Evolutionary conservation across 2,329 filamentous ascomycete species (phyloP).

Genomic region (Talaromyces sp.): DNA sequence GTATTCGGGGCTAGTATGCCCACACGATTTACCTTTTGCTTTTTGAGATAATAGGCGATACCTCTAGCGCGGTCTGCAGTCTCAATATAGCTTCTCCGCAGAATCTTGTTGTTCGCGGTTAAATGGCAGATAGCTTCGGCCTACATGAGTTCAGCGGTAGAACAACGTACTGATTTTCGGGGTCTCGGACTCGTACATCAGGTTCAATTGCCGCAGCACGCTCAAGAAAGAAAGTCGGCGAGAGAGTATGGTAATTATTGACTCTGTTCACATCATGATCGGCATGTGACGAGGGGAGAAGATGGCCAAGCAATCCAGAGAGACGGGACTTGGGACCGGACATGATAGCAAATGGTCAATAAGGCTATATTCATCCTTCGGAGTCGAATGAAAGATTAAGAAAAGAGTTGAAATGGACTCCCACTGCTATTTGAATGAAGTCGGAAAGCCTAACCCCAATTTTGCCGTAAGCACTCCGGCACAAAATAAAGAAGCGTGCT

Average conservation of each 20-base stretch:
- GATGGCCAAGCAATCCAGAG: conserved; percentile 30
- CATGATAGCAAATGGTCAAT: conserved; percentile 19
- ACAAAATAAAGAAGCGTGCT: not conserved
- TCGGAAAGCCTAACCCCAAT: not conserved
- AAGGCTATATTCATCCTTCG: not conserved
- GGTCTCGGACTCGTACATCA: conserved; percentile 45
- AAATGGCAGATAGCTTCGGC: conserved; percentile 81
- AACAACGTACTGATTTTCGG: not conserved
- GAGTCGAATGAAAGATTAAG: not conserved
- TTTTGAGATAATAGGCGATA: conserved; percentile 79
- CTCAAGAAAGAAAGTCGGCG: conserved; percentile 81
- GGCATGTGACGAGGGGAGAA: conserved; percentile 19
- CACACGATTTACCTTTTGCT: conserved; percentile 68
- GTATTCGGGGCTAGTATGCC: conserved; percentile 90
- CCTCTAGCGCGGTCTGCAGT: conserved; percentile 82
- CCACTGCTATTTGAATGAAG: not conserved
- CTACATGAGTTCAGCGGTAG: conserved; percentile 31
- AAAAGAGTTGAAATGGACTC: not conserved
- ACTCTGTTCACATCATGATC: conserved; percentile 21
- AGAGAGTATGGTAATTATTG: conserved; percentile 58
- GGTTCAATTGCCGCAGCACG: conserved; percentile 86
- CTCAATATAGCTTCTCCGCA: conserved; percentile 74
- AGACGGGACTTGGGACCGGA: conserved; percentile 27
- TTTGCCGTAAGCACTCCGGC: not conserved
- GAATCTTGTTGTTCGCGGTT: conserved; percentile 68